A percentile compares a stretch with the other conserved stretches of the same genome.
Conservation (phyloP, 2,329 filamentous ascomycete species). For the Gnomoniopsis smithogilvyi region DNA sequence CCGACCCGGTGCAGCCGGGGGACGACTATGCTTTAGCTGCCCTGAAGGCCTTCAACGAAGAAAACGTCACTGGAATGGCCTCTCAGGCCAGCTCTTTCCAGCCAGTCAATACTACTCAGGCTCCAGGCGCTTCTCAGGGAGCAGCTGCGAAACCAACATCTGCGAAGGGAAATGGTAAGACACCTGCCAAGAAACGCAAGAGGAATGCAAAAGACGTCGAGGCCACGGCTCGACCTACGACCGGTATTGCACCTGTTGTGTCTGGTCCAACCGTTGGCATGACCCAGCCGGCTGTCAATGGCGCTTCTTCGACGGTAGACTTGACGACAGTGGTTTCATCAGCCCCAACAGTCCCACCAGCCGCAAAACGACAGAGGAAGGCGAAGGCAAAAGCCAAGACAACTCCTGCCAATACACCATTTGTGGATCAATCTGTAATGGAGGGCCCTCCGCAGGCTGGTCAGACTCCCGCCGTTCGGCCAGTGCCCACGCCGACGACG, state of each 20-base stretch:
- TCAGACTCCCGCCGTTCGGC: constrained; percentile 1
- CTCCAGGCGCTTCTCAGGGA: background rate
- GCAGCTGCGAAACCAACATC: background rate
- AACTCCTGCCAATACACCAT: constrained; percentile 14
- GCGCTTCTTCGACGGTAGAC: constrained; percentile 12
- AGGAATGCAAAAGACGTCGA: constrained; percentile 23
- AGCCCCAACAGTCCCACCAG: constrained; percentile 23
- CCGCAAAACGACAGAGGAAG: constrained; percentile 35
- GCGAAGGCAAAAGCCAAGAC: constrained; percentile 21
- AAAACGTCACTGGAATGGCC: background rate
- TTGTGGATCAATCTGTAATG: constrained; percentile 4
- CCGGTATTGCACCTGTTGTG: background rate
- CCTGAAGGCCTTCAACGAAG: constrained; percentile 9
- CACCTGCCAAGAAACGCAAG: constrained; percentile 28
- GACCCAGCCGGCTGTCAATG: background rate
- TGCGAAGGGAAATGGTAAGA: background rate
- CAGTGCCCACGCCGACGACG: constrained; percentile 1
- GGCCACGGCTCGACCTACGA: background rate
- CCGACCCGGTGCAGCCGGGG: constrained; percentile 1
- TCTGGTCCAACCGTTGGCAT: background rate
- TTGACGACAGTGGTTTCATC: constrained; percentile 9
- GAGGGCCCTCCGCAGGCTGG: constrained; percentile 1
- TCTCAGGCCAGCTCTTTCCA: constrained; percentile 11
- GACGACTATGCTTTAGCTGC: constrained; percentile 10
- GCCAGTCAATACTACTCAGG: constrained; percentile 7